Conservation (phyloP, 257 asterid genomes). For the Orobanche coerulescens region DNA sequence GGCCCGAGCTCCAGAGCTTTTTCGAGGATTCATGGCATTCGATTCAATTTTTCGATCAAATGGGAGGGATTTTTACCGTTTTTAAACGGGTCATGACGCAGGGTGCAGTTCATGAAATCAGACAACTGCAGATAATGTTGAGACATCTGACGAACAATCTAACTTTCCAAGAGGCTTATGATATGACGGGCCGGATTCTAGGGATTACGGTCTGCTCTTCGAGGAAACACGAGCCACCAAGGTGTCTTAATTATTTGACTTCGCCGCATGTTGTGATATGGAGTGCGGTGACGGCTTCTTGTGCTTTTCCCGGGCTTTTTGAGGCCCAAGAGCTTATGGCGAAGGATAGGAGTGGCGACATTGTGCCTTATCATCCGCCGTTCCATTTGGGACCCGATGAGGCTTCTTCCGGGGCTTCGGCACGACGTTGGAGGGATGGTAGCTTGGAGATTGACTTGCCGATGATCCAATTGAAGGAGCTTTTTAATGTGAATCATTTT, state of each 20-base stretch:
- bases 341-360: conserved; percentile 78
- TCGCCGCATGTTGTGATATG: conserved; percentile 97
- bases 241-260: conserved; percentile 95
- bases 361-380: conserved; percentile 96
- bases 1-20: conserved; percentile 96
- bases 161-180: conserved; percentile 97
- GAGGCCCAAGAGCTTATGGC: conserved; percentile 99
- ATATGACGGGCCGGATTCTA: conserved; percentile 82
- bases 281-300: conserved; percentile 98
- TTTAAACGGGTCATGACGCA: conserved; percentile 75
- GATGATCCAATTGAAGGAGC: conserved; percentile 96
- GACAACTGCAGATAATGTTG: conserved; percentile 74
- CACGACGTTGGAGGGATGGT: conserved; percentile 96
- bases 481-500: conserved; percentile 90
- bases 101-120: conserved; percentile 91
- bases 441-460: conserved; percentile 96
- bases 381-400: conserved; percentile 86
- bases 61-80: conserved; percentile 73
- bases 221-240: conserved; percentile 94
- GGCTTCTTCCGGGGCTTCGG: conserved; percentile 42
- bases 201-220: conserved; percentile 97
- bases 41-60: conserved; percentile 70
- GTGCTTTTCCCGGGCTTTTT: conserved; percentile 94
- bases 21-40: conserved; percentile 93
- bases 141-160: conserved; percentile 80